phyloP scores from a whole-genome alignment of 2,329 filamentous ascomycete species.

The Helminthosporium solani region DNA sequence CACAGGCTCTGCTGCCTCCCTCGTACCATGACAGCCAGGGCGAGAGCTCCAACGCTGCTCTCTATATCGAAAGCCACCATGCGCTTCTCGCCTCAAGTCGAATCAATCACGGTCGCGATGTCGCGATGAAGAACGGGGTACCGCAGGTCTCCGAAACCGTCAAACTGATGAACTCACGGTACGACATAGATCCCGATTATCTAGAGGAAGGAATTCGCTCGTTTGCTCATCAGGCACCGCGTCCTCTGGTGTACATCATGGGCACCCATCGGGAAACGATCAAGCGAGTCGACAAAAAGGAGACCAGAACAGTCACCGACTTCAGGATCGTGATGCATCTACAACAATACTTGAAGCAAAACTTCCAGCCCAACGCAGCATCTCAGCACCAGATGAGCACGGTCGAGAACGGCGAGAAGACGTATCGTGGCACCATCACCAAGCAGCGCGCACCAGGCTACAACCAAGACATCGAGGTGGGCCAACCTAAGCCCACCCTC shows the following conservation, averaged over 20 bases:
- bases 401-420: conserved; percentile 60
- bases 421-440: conserved; percentile 64
- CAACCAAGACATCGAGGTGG: conserved; percentile 50
- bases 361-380: conserved; percentile 19
- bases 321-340: conserved; percentile 42
- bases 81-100: conserved; percentile 27
- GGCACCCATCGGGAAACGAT: conserved; percentile 40
- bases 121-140: conserved; percentile 26
- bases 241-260: conserved; percentile 41
- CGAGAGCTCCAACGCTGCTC: conserved; percentile 9
- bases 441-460: conserved; percentile 52
- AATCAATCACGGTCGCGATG: conserved; percentile 27
- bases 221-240: conserved; percentile 30
- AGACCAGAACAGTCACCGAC: conserved; percentile 38
- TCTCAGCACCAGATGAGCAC: conserved; percentile 41
- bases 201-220: conserved; percentile 31
- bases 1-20: conserved; percentile 30
- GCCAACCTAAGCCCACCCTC: conserved; percentile 44
- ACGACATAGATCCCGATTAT: conserved; percentile 34
- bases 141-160: conserved; percentile 28
- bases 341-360: conserved; percentile 26
- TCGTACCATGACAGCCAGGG: conserved; percentile 40
- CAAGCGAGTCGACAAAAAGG: conserved; percentile 38
- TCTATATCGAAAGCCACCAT: conserved; percentile 18
- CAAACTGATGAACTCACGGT: conserved; percentile 31